phyloP scores from a whole-genome alignment of 2,329 filamentous ascomycete species.

The Graphilbum fragrans region DNA sequence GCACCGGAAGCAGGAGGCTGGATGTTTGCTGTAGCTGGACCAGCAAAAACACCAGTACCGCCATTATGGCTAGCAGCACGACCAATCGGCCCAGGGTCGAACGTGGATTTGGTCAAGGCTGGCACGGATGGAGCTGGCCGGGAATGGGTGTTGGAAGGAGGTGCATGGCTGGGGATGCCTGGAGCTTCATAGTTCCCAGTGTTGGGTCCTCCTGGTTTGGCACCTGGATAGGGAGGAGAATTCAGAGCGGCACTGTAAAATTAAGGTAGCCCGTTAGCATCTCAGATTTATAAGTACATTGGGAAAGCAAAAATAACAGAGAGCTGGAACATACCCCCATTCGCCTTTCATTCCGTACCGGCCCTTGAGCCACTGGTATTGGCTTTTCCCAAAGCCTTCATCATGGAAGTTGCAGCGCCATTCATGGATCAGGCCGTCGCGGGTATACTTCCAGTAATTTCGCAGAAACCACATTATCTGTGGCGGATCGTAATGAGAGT shows the following conservation, averaged over 20 bases:
- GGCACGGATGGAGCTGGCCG: slow-evolving; percentile 1
- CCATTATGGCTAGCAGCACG: too few species aligned
- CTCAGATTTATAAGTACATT: not conserved
- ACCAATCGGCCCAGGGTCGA: not conserved
- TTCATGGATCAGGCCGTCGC: slow-evolving; percentile 3
- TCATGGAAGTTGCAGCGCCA: slow-evolving; percentile 7
- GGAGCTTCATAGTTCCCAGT: slow-evolving; percentile 6
- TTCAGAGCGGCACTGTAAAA: slow-evolving; percentile 8
- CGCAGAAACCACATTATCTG: slow-evolving; percentile 12
- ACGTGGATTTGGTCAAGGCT: not conserved
- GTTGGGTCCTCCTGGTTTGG: slow-evolving; percentile 6
- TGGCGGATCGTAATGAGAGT: slow-evolving; percentile 8
- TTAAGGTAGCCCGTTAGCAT: not conserved
- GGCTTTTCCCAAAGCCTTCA: slow-evolving; percentile 9
- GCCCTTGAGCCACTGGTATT: slow-evolving; percentile 11
- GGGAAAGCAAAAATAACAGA: not conserved
- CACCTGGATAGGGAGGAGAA: slow-evolving; percentile 8
- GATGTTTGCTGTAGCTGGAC: too few species aligned
- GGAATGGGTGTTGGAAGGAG: slow-evolving; percentile 1
- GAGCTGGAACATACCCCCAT: slow-evolving; percentile 11
- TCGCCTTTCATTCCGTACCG: slow-evolving; percentile 12
- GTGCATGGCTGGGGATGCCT: slow-evolving; percentile 1
- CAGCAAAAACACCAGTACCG: too few species aligned
- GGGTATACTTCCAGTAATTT: slow-evolving; percentile 10
- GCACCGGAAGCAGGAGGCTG: too few species aligned